Percentiles rank a stretch among this genome's conserved stretches.
Evolutionary conservation across 23 red algal genomes (phyloP).

Genomic region (Gracilaria vermiculophylla): DNA sequence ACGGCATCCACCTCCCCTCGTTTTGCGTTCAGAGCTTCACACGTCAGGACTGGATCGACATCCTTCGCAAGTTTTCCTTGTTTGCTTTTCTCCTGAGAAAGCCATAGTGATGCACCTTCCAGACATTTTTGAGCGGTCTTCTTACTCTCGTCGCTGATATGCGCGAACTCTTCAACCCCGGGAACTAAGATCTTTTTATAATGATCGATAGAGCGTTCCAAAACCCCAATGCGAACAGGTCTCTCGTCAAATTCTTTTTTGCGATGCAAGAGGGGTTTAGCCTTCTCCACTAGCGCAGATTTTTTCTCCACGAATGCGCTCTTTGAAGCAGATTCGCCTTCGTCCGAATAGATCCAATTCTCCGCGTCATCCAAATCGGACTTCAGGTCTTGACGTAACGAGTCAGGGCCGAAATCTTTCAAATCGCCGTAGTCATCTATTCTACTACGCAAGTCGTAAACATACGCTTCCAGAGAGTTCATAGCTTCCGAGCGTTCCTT

Average conservation of each 20-base stretch:
- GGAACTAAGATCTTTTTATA: constrained; percentile 63
- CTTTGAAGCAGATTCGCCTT: constrained; percentile 78
- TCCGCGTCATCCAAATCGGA: constrained; percentile 75
- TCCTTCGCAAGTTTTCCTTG: constrained; percentile 56
- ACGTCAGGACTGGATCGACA: constrained; percentile 66
- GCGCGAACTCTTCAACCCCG: constrained; percentile 47
- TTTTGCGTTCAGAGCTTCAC: constrained; percentile 51
- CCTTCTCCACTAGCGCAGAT: constrained; percentile 40
- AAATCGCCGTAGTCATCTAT: constrained; percentile 71
- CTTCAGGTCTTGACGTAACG: constrained; percentile 50
- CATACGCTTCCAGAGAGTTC: constrained; percentile 96
- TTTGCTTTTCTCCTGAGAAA: constrained; percentile 49
- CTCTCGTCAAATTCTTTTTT: constrained; percentile 78
- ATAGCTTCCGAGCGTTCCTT: constrained; percentile 89
- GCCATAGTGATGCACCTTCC: constrained; percentile 76
- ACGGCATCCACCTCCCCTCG: constrained; percentile 24
- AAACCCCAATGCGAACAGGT: constrained; percentile 54
- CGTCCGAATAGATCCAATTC: constrained; percentile 99
- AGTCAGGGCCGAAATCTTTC: constrained; percentile 60
- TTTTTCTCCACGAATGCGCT: constrained; percentile 72
- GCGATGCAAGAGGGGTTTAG: constrained; percentile 28
- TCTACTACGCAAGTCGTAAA: constrained; percentile 92
- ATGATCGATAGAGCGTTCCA: constrained; percentile 38
- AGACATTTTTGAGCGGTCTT: constrained; percentile 58
- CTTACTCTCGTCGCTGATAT: constrained; percentile 76